Conservation (phyloP, 139 green algal genomes). For the Volvox reticuliferus region DNA sequence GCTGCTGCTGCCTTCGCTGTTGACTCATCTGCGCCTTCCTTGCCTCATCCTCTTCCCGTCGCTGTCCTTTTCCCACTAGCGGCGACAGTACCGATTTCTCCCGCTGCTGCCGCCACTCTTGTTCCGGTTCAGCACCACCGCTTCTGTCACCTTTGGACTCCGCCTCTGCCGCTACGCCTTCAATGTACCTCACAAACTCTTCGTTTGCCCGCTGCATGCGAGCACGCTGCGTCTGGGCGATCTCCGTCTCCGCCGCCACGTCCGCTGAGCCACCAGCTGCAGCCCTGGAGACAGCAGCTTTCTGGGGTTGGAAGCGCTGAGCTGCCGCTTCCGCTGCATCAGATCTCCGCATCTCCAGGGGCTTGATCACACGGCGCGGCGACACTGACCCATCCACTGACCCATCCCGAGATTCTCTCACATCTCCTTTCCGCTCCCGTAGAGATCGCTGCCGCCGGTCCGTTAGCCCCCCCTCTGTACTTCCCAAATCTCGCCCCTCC, state of each 20-base stretch:
- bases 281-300: neutral
- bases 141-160: no score
- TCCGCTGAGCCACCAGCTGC: neutral
- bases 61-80: neutral
- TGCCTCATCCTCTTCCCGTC: no score
- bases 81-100: neutral
- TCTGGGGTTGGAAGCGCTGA: neutral
- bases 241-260: neutral
- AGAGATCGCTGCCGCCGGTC: no score
- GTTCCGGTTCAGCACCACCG: neutral
- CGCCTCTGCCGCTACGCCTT: neutral
- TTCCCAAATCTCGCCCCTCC: neutral
- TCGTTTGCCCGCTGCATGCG: neutral
- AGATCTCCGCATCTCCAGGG: neutral
- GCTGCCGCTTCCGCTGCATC: neutral
- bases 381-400: neutral
- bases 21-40: neutral
- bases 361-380: neutral
- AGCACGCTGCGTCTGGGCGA: no score
- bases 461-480: no score
- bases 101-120: neutral
- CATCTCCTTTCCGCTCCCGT: no score
- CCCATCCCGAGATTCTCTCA: neutral
- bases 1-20: neutral
- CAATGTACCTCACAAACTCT: constrained; percentile 7